A percentile compares a stretch with the other conserved stretches of the same genome.
These are phyloP conservation scores for Russula brevipes DNA, from an alignment of 768 basidiomycete genomes.

Conservation along the genomic window DNA sequence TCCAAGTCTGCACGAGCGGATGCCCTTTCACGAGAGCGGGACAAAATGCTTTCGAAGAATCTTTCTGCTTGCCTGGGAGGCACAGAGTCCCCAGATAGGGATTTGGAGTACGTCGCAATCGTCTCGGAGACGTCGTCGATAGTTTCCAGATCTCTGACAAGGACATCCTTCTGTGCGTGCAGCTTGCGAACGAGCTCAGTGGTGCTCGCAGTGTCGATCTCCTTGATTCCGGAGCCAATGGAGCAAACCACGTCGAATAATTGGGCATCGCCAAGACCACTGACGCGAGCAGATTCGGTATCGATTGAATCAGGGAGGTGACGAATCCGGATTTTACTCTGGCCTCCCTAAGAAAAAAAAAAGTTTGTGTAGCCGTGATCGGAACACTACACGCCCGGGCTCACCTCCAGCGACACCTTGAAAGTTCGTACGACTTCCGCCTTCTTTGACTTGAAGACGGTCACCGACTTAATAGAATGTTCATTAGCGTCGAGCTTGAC, in stretches of 20 bases:
- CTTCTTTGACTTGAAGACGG: constrained; percentile 50
- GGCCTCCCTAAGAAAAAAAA: constrained; percentile 40
- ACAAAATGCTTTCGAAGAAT: constrained; percentile 42
- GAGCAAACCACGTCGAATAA: constrained; percentile 55
- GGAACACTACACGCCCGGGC: constrained; percentile 2
- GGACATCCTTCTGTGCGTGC: constrained; percentile 32
- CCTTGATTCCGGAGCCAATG: constrained; percentile 27
- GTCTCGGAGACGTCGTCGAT: constrained; percentile 40
- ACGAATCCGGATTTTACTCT: constrained; percentile 46
- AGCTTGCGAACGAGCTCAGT: constrained; percentile 29
- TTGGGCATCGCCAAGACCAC: constrained; percentile 44
- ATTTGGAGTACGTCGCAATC: constrained; percentile 42
- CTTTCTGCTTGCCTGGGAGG: constrained; percentile 35
- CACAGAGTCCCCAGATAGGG: constrained; percentile 41
- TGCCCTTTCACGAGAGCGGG: constrained; percentile 36
- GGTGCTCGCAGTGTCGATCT: constrained; percentile 26
- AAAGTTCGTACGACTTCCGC: constrained; percentile 55
- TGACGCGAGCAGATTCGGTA: constrained; percentile 48
- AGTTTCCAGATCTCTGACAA: constrained; percentile 39
- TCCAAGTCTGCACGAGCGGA: constrained; percentile 34
- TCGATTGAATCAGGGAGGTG: constrained; percentile 49
- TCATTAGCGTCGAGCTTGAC: constrained; percentile 30
- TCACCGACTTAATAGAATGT: constrained; percentile 48
- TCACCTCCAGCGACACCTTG: constrained; percentile 45
- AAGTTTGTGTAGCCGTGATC: background rate